Base-by-base conservation (phyloP, 164 flowering plant species). In the Saururus chinensis region DNA sequence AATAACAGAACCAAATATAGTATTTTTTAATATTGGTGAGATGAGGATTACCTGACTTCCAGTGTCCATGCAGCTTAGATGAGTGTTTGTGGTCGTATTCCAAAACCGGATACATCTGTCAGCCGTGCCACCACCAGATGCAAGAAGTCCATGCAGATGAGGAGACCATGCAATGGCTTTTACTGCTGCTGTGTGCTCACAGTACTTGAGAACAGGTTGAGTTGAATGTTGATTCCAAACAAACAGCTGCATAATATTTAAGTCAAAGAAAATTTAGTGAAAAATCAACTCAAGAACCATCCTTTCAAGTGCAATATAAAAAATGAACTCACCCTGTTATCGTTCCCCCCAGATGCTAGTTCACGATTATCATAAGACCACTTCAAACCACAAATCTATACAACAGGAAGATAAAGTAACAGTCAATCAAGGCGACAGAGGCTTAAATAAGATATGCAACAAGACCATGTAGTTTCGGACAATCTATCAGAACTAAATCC, bases 121-220 rank as follows among this genome's bases (percentile, higher is more conserved):
- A 64, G 95, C 97, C 21, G 96, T 89, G 69, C 99, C 99, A 68
- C 99, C 99, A 10, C 99, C 97, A 41, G 99, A 95, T 58, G 97
- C 99, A 69, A 95, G 89, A 61, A 95, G 88, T 62, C 99, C 99
- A 75, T 91, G 81, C 66, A 83, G 73, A 76, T 91, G 99, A 14
- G 99, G 97, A 26, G 99, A 95, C 99, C 97, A 95, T 40, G 97
- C 96, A 76, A 95, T 89, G 55, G 99, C 99, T 75, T 95, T 95
- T 20, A 95, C 99, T 59, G 99, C 99, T 58, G 99, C 99, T 40
- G 93, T 91, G 70, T 95, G 99, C 76, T 91, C 97, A 68, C 84
- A 79, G 73, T 83, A 91, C 75, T 85, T 95, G 26, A 88, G 73
- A 21, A 91, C 81, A 24, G 99, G 99, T 66, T 85, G 91, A 9